Evolutionary conservation across 768 basidiomycete genomes (phyloP).

Genomic region (Russula griseocarnosa): DNA sequence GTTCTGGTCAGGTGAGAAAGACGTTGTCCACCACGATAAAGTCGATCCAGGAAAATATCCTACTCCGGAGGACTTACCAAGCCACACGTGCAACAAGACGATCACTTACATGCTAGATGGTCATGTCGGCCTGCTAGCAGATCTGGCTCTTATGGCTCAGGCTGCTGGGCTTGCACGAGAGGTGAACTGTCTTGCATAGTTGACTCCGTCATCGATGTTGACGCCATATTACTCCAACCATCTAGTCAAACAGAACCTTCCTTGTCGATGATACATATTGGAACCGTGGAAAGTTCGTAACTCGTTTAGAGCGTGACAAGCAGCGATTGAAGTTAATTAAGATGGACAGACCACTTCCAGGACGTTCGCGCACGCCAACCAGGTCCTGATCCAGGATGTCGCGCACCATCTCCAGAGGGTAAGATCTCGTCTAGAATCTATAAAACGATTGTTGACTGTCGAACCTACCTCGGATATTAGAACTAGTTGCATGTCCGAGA

Average conservation of each 20-base stretch:
- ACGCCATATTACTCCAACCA: background rate
- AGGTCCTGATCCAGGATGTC: constrained; percentile 62
- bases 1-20: constrained; percentile 48
- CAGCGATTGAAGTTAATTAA: constrained; percentile 30
- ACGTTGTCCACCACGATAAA: constrained; percentile 35
- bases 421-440: constrained; percentile 18
- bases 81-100: constrained; percentile 49
- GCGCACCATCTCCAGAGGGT: constrained; percentile 62
- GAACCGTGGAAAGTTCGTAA: constrained; percentile 64
- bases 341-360: constrained; percentile 67
- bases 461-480: constrained; percentile 35
- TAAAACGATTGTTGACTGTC: constrained; percentile 1
- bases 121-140: constrained; percentile 57
- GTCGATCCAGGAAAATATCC: constrained; percentile 29
- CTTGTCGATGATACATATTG: constrained; percentile 67
- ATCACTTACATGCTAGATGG: constrained; percentile 73
- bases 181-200: constrained; percentile 38
- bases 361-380: constrained; percentile 49
- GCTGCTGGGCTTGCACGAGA: constrained; percentile 62
- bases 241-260: constrained; percentile 59
- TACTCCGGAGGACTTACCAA: constrained; percentile 30
- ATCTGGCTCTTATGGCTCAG: constrained; percentile 64
- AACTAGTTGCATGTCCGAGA: constrained; percentile 70
- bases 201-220: background rate
- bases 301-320: background rate